These are phyloP conservation scores for Apiotrichum akiyoshidainum DNA, from an alignment of 1,284 basidiomycete species.

Conservation along the genomic window DNA sequence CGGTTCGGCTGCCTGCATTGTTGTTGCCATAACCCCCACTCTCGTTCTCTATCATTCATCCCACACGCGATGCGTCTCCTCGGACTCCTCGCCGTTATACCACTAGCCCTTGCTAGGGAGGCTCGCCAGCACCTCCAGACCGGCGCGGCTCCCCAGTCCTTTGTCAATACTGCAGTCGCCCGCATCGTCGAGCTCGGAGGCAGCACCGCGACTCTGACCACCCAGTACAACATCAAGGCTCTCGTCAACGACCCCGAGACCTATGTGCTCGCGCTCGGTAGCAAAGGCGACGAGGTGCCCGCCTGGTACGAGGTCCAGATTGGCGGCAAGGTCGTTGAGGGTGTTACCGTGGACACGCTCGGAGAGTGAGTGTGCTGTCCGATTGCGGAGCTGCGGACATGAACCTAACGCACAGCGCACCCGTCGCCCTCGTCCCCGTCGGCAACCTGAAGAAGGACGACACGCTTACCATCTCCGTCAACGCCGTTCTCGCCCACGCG, in stretches of 20 bases:
- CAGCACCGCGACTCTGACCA: slow-evolving; percentile 75
- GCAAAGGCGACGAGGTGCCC: slow-evolving; percentile 63
- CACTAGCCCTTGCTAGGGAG: slow-evolving; percentile 4
- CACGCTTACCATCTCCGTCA: slow-evolving; percentile 69
- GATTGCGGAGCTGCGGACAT: not conserved
- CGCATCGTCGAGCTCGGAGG: slow-evolving; percentile 84
- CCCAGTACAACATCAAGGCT: slow-evolving; percentile 78
- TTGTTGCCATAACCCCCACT: not conserved
- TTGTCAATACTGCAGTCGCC: slow-evolving; percentile 81
- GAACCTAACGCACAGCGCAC: slow-evolving; percentile 22
- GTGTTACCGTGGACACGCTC: slow-evolving; percentile 24
- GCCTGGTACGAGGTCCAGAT: slow-evolving; percentile 70
- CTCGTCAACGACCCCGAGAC: slow-evolving; percentile 60
- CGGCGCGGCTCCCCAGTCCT: slow-evolving; percentile 51
- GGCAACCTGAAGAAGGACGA: slow-evolving; percentile 54
- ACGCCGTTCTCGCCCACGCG: slow-evolving; percentile 70
- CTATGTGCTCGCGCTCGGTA: slow-evolving; percentile 68
- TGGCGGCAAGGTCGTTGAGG: slow-evolving; percentile 61
- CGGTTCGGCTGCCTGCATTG: not conserved
- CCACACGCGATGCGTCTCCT: slow-evolving; percentile 13
- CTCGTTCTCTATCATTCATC: not conserved
- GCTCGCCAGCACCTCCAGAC: slow-evolving; percentile 11
- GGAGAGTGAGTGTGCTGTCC: slow-evolving; percentile 23
- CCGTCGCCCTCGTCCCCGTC: slow-evolving; percentile 36
- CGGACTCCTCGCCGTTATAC: slow-evolving; percentile 8